These are phyloP conservation scores for Wolfiporia cocos DNA, from an alignment of 1,284 basidiomycete genomes.

Conservation along the genomic window DNA sequence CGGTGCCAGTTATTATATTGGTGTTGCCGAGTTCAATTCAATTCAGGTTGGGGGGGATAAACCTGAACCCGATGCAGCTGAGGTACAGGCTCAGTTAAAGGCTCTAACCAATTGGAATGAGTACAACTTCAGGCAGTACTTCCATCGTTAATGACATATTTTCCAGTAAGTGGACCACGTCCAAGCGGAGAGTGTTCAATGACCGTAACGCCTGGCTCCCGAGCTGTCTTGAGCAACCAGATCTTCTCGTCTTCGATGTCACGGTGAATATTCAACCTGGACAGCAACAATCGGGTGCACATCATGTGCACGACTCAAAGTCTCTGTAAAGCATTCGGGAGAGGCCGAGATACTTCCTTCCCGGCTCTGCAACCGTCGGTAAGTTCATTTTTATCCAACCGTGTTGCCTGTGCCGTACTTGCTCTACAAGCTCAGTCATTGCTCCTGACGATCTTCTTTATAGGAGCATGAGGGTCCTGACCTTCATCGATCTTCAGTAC, in stretches of 20 bases:
- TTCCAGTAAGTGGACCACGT: conserved; percentile 56
- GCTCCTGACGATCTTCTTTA: conserved; percentile 34
- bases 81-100: no score
- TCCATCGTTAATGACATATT: no score
- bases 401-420: no score
- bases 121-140: no score
- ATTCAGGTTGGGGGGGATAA: no score
- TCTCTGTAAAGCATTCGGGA: conserved; percentile 53
- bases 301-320: conserved; percentile 57
- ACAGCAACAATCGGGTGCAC: conserved; percentile 56
- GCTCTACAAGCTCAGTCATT: conserved; percentile 53
- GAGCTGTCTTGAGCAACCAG: conserved; percentile 39
- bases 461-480: conserved; percentile 36
- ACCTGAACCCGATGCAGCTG: no score
- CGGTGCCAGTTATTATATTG: no score
- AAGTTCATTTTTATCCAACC: background rate
- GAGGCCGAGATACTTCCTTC: conserved; percentile 55
- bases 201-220: conserved; percentile 47
- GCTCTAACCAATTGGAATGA: no score
- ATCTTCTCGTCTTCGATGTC: conserved; percentile 45
- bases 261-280: conserved; percentile 63
- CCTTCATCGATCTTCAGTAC: conserved; percentile 8
- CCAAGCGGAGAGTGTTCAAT: conserved; percentile 61
- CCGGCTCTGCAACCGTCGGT: conserved; percentile 34
- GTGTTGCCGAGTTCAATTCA: no score